Base-by-base conservation (phyloP, 2,329 filamentous ascomycete species). In the Neurospora crassa region DNA sequence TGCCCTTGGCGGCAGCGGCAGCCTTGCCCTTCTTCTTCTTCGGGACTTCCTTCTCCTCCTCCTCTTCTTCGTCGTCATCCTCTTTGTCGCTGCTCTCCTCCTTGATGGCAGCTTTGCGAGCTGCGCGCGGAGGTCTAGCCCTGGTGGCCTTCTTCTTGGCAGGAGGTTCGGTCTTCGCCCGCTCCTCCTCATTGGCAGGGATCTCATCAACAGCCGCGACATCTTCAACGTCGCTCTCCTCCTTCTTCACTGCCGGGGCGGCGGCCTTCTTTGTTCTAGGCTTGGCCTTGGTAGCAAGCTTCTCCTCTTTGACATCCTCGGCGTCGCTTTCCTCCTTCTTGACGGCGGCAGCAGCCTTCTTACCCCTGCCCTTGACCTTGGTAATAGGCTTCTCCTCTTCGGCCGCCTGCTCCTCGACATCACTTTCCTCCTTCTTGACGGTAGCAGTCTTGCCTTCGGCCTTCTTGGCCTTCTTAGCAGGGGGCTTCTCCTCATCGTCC, bases 381-480 rank as follows among this genome's bases (percentile, higher is more conserved):
- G 6, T 20, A 53, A 6, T 71, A 63, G 67, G 67, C n/a, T 70
- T 68, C 63, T 70, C 63, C 6, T 70, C 69, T 5, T 63, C 45
- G 43, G 68, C 41, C 29, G 70, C 71, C 42, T 42, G 41, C 16
- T 67, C 45, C 40, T 67, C 69, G 43, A 37, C 67, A 20, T 37
- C 69, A 5, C 41, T 67, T 40, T 70, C 45, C 24, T 71, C 67
- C 45, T 67, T n/a, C n/a, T 63, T 47, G 11, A 24, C 37, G 24
- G 43, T 40, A 29, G 40, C 76, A 34, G 71, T 69, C 10, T 72
- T 73, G 11, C 67, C 72, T 2, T 70, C 74, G 11, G 72, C 73
- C 67, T 78, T 75, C 74, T 75, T 81, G 69, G 77, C 73, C 73
- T 82, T 83, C 76, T 83, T 83, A 73, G 81, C 79, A n/a, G 79